Conservation (phyloP, 805 yeast species). For the Candida montana region DNA sequence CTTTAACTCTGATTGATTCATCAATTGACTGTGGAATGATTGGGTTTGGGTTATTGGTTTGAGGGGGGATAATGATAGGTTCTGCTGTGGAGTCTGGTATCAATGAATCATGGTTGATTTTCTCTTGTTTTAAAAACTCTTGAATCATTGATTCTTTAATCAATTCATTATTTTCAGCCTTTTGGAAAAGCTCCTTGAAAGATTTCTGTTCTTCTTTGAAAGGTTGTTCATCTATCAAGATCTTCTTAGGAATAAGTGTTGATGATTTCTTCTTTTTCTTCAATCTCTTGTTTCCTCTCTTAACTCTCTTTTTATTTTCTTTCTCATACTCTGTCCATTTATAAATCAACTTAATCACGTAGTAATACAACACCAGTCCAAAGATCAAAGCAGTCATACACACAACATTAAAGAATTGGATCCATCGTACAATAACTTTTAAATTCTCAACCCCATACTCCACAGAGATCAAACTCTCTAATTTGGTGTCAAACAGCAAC, state of each 20-base stretch:
- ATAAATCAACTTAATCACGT: conserved; percentile 16
- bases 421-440: conserved; percentile 18
- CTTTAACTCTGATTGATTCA: too few relatives aligned
- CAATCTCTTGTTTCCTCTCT: conserved; percentile 1
- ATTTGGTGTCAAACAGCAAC: conserved; percentile 13
- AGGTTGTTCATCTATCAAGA: too few relatives aligned
- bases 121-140: conserved; percentile 8
- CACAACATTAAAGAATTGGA: conserved; percentile 20
- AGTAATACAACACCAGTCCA: conserved; percentile 21
- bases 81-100: too few relatives aligned
- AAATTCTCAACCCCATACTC: conserved; percentile 18
- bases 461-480: conserved; percentile 12
- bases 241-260: too few relatives aligned
- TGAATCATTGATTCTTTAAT: background rate
- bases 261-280: background rate
- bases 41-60: too few relatives aligned
- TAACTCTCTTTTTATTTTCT: background rate
- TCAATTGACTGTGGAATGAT: too few relatives aligned
- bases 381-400: conserved; percentile 17
- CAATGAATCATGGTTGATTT: background rate
- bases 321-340: conserved; percentile 19
- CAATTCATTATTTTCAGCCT: background rate
- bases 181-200: too few relatives aligned
- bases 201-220: too few relatives aligned
- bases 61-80: too few relatives aligned